Conservation (phyloP, 192 early-diverging fungal species). For the Mortierella hygrophila region DNA sequence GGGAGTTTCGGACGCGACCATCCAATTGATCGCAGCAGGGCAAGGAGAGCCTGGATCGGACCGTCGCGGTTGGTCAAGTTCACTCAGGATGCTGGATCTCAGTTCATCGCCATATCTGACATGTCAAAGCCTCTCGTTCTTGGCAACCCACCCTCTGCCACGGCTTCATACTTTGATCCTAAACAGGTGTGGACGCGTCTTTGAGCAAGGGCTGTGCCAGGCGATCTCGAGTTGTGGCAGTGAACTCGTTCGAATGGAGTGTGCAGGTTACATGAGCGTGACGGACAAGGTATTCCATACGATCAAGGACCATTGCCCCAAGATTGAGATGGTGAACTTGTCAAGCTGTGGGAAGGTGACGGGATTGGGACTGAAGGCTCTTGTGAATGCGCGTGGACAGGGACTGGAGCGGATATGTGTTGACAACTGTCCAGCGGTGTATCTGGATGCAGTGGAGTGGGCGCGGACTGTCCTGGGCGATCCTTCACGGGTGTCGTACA, state of each 20-base stretch:
- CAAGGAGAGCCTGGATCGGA: slow-evolving; percentile 6
- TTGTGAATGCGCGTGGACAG: slow-evolving; percentile 34
- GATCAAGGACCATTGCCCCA: slow-evolving; percentile 43
- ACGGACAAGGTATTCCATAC: slow-evolving; percentile 33
- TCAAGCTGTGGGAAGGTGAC: slow-evolving; percentile 28
- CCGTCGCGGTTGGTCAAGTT: slow-evolving; percentile 38
- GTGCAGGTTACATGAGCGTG: slow-evolving; percentile 19
- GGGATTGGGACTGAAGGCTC: slow-evolving; percentile 33
- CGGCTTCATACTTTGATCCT: slow-evolving; percentile 30
- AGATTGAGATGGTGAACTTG: slow-evolving; percentile 26
- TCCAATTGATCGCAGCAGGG: slow-evolving; percentile 29
- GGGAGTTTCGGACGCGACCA: slow-evolving; percentile 22
- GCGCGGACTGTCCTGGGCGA: slow-evolving; percentile 30
- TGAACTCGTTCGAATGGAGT: slow-evolving; percentile 30
- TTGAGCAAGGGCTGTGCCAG: slow-evolving; percentile 21
- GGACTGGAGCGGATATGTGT: slow-evolving; percentile 31
- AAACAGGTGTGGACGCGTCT: slow-evolving; percentile 36
- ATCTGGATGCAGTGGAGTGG: slow-evolving; percentile 38
- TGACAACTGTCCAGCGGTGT: slow-evolving; percentile 29
- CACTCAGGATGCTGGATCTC: slow-evolving; percentile 41
- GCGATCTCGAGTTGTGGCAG: slow-evolving; percentile 15
- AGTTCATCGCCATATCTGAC: slow-evolving; percentile 47
- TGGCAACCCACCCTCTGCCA: slow-evolving; percentile 18
- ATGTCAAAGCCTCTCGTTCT: slow-evolving; percentile 11
- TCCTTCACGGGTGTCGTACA: slow-evolving; percentile 13